A percentile compares a stretch with the other conserved stretches of the same genome.
phyloP scores from a whole-genome alignment of 352 stramenopile genomes.

The Phytophthora aleatoria region DNA sequence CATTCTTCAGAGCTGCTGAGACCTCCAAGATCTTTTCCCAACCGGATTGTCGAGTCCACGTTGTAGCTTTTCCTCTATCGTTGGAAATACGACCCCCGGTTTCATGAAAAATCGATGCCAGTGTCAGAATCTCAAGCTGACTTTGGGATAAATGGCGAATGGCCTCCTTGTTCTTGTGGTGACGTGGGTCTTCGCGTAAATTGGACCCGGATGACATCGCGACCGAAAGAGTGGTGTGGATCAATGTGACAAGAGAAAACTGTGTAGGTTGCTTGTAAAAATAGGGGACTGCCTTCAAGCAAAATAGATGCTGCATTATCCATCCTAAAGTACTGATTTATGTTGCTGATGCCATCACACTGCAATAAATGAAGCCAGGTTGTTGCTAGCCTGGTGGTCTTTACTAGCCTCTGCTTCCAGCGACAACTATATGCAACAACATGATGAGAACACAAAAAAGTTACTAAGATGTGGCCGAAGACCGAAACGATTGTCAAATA shows the following conservation, averaged over 20 bases:
- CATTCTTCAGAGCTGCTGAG: conserved; percentile 9
- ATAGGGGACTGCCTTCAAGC: conserved; percentile 1
- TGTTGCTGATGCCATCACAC: not conserved
- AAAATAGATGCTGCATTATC: not conserved
- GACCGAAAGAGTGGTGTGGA: not conserved
- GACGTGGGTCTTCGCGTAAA: not conserved
- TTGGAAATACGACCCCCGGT: conserved; percentile 34
- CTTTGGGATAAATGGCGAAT: conserved; percentile 16
- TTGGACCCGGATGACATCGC: not conserved
- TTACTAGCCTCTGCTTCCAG: conserved; percentile 23
- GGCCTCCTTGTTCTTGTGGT: conserved; percentile 4
- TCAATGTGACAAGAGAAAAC: not conserved
- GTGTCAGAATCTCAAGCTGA: conserved; percentile 51
- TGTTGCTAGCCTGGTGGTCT: not conserved
- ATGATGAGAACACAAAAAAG: not conserved
- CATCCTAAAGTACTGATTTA: not conserved
- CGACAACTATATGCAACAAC: conserved; percentile 10
- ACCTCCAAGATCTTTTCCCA: conserved; percentile 39
- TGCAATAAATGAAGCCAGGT: conserved; percentile 13
- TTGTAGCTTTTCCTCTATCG: conserved; percentile 7
- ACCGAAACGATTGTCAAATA: not conserved
- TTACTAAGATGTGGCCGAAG: not conserved
- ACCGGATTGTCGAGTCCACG: conserved; percentile 45
- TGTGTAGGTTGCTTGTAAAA: conserved; percentile 4
- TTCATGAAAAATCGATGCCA: conserved; percentile 46